Base-by-base conservation (phyloP, 1,139 yeast species). In the Debaryomyces subglobosus region DNA sequence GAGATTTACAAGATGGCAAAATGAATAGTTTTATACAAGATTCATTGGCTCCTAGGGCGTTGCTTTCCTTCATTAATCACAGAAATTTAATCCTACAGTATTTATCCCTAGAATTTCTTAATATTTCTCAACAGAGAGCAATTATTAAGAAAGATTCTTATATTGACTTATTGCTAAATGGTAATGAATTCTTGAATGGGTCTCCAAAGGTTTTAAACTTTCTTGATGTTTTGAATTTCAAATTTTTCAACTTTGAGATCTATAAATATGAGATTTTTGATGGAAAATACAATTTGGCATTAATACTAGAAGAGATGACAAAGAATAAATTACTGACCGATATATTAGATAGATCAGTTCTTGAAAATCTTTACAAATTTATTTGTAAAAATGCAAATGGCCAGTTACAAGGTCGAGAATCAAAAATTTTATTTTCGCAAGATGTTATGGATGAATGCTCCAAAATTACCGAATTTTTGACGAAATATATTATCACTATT, bases 71-170 rank as follows among this genome's bases (percentile, higher is more conserved):
- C 57, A 76, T 86, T 49, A 77, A 72, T 39, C 86, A 83, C 55
- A 77, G 96, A 60, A 79, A 83, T 41, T 71, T 77, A 24, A 69
- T 86, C 6, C 69, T 89, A 30, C 89, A 86, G 54, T 83, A 84
- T 57, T 67, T 89, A 48, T 81, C 94, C n/a, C 67, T 86, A 49
- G 95, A 89, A 55, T 72, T 90, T 29, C 91, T 87, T 59, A 77
- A 77, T 49, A 73, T 84, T n/a, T 77, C 85, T 1, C 56, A 48
- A 38, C 15, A 60, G 57, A 82, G 84, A 1, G 79, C 89, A 0
- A 65, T 79, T 1, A 75, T 87, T 1, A 75, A 84, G 52, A 79
- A 82, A 24, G 73, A 77, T 21, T 71, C 75, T 23, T 86, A 86
- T 55, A 70, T 85, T 30, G 72, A 77, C 3, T 62, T 76, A 6